Conservation (phyloP, 441 rosid genomes). For the Aquilaria agallochum region DNA sequence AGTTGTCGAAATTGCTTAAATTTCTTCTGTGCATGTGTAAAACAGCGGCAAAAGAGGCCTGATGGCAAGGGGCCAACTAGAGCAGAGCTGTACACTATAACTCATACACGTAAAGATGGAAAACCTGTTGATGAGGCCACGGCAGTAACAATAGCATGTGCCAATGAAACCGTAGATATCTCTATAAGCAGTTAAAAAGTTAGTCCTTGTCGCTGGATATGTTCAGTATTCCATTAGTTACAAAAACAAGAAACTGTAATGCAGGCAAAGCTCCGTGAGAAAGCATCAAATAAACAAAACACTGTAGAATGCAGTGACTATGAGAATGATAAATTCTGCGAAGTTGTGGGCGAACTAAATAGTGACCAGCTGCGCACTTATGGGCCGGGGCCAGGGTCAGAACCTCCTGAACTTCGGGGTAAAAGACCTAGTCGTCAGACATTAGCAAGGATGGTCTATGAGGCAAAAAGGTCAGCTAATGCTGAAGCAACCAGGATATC, state of each 20-base stretch:
- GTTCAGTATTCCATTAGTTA: too few species aligned
- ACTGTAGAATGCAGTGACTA: slow-evolving; percentile 13
- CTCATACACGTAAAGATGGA: slow-evolving; percentile 35
- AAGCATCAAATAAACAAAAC: slow-evolving; percentile 13
- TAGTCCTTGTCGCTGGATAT: not conserved
- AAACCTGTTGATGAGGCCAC: slow-evolving; percentile 25
- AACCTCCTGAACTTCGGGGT: slow-evolving; percentile 18
- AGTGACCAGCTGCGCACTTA: slow-evolving; percentile 9
- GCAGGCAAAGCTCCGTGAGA: slow-evolving; percentile 24
- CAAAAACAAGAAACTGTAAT: not conserved
- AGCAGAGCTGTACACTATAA: slow-evolving; percentile 29
- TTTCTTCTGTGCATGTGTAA: slow-evolving; percentile 3
- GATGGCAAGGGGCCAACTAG: slow-evolving; percentile 28
- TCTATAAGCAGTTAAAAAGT: not conserved
- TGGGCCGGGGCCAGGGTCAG: slow-evolving; percentile 19
- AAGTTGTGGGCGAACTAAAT: slow-evolving; percentile 26
- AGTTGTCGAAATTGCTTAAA: not conserved
- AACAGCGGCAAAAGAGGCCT: slow-evolving; percentile 25
- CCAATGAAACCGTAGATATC: not conserved
- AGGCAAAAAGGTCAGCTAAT: slow-evolving; percentile 22
- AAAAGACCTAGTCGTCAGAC: slow-evolving; percentile 9
- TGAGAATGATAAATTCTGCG: slow-evolving; percentile 18
- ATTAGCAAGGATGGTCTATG: slow-evolving; percentile 17
- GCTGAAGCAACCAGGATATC: slow-evolving; percentile 24
- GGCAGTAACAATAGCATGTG: slow-evolving; percentile 27